These are phyloP conservation scores for Fusarium transvaalense DNA, from an alignment of 2,329 filamentous ascomycete species.

Conservation along the genomic window DNA sequence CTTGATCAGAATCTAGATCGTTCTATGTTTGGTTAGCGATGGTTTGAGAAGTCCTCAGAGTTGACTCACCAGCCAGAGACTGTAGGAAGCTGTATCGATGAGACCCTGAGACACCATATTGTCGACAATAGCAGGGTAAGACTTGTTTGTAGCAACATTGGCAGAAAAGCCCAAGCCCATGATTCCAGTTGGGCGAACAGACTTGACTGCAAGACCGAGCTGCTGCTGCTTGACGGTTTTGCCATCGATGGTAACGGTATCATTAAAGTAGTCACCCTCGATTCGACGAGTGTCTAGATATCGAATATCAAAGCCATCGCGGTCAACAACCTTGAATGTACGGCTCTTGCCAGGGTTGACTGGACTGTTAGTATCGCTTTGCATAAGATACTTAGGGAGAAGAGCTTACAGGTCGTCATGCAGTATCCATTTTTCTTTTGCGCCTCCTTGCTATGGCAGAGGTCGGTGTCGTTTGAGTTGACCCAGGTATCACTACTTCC, in stretches of 20 bases:
- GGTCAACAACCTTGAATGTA: slow-evolving; percentile 60
- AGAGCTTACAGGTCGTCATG: slow-evolving; percentile 55
- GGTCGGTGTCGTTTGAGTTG: slow-evolving; percentile 66
- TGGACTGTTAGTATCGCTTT: slow-evolving; percentile 28
- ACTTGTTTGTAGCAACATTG: slow-evolving; percentile 59
- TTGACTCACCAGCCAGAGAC: slow-evolving; percentile 68
- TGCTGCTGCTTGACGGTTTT: slow-evolving; percentile 63
- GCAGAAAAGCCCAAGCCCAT: slow-evolving; percentile 70
- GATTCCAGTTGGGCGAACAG: slow-evolving; percentile 66
- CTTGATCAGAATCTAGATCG: slow-evolving; percentile 73
- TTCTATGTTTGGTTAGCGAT: slow-evolving; percentile 54
- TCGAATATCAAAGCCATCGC: slow-evolving; percentile 66
- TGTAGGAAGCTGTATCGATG: slow-evolving; percentile 75
- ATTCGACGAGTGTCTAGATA: slow-evolving; percentile 71
- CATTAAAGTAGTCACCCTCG: slow-evolving; percentile 68
- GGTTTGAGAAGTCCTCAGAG: neutral
- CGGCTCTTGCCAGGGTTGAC: slow-evolving; percentile 60
- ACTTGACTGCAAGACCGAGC: slow-evolving; percentile 65
- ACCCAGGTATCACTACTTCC: slow-evolving; percentile 75
- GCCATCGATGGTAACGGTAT: slow-evolving; percentile 66
- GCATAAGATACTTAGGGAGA: neutral
- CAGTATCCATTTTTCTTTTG: slow-evolving; percentile 54
- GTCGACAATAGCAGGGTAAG: slow-evolving; percentile 72
- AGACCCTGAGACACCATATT: slow-evolving; percentile 71
- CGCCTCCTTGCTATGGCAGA: slow-evolving; percentile 64